Evolutionary conservation across 306 rosid species (phyloP).

Genomic region (Lotus japonicus): DNA sequence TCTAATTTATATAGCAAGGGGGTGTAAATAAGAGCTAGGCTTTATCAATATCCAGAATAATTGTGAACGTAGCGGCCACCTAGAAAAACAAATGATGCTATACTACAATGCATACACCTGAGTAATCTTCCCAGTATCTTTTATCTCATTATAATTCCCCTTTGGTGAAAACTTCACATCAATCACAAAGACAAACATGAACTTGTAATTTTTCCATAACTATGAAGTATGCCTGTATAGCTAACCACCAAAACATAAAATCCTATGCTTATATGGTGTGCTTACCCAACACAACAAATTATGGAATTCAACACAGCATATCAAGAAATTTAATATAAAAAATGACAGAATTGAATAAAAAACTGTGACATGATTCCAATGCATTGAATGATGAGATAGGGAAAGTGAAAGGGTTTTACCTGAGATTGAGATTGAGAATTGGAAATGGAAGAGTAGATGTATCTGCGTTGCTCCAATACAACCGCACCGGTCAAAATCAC

Average conservation of each 20-base stretch:
- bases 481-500: constrained; percentile 49
- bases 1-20: neutral
- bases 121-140: neutral
- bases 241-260: no score
- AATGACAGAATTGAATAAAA: no score
- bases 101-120: neutral
- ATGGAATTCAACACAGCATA: no score
- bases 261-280: no score
- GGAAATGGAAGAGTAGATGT: constrained; percentile 55
- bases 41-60: neutral
- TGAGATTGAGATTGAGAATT: constrained; percentile 34
- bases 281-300: no score
- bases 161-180: neutral
- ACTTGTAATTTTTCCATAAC: no score
- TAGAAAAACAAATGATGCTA: neutral
- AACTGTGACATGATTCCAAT: neutral
- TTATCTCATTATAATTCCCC: neutral
- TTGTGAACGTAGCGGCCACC: neutral
- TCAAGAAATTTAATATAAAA: no score
- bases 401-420: constrained; percentile 22
- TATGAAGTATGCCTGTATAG: no score
- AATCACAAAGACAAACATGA: constrained; percentile 1
- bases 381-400: neutral
- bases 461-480: constrained; percentile 63
- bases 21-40: neutral